phyloP scores from a whole-genome alignment of 352 stramenopile genomes.

The Plasmopara viticola region DNA sequence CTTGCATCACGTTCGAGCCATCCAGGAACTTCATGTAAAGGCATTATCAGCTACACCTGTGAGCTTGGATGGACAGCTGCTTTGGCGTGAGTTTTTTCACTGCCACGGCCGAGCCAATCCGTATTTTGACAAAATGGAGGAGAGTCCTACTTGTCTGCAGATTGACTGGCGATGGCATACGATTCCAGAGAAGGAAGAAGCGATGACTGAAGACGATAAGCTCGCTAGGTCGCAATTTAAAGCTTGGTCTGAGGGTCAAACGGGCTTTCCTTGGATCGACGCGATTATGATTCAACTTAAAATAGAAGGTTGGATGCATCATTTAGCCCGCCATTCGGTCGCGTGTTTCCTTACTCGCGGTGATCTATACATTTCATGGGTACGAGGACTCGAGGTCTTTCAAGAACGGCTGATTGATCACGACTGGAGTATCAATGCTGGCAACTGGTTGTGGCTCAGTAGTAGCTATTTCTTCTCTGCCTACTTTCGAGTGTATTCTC shows the following conservation, averaged over 20 bases:
- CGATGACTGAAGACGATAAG: constrained; percentile 82
- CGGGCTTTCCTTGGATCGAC: constrained; percentile 97
- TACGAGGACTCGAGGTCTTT: constrained; percentile 87
- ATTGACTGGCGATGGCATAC: constrained; percentile 85
- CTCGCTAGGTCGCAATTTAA: constrained; percentile 75
- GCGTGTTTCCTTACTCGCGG: constrained; percentile 98
- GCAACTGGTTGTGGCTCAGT: constrained; percentile 97
- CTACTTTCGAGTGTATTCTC: constrained; percentile 96
- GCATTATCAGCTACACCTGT: constrained; percentile 83
- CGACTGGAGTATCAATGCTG: constrained; percentile 96
- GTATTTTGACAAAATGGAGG: constrained; percentile 93
- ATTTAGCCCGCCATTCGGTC: constrained; percentile 90
- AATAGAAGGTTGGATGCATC: constrained; percentile 87
- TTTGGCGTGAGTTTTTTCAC: constrained; percentile 96
- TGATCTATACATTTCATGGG: constrained; percentile 95
- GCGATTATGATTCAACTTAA: constrained; percentile 94
- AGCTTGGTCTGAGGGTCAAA: constrained; percentile 92
- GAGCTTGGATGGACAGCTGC: constrained; percentile 90
- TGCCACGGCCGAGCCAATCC: constrained; percentile 66
- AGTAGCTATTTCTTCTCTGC: constrained; percentile 95
- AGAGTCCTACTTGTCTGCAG: constrained; percentile 88
- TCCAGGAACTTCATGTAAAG: constrained; percentile 64
- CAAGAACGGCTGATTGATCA: constrained; percentile 94
- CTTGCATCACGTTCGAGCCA: constrained; percentile 83
- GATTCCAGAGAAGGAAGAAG: constrained; percentile 57